phyloP scores from a whole-genome alignment of 2,329 filamentous ascomycete species.

The Orbilia blumenaviensis region DNA sequence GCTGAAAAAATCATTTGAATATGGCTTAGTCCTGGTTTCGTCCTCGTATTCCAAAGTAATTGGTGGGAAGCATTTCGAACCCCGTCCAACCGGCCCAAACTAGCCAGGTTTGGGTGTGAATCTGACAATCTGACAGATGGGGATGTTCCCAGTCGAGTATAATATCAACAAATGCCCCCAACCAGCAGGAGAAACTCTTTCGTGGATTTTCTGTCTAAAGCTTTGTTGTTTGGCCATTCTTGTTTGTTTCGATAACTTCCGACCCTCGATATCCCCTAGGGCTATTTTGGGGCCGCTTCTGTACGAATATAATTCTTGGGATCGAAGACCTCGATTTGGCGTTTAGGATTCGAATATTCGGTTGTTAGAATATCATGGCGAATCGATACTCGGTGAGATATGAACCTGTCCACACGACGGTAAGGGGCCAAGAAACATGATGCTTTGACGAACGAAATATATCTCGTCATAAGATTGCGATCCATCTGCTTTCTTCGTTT shows the following conservation, averaged over 20 bases:
- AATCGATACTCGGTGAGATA: constrained; percentile 53
- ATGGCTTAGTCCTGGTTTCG: not conserved
- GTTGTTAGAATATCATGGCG: not conserved
- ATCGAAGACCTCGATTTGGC: not conserved
- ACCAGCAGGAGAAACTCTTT: not conserved
- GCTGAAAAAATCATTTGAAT: constrained; percentile 18
- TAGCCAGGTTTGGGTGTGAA: constrained; percentile 1
- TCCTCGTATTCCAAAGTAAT: constrained; percentile 29
- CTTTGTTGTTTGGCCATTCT: constrained; percentile 7
- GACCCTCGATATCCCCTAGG: not conserved
- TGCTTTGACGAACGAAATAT: constrained; percentile 18
- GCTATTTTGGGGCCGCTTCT: constrained; percentile 9
- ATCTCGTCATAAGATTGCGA: constrained; percentile 1
- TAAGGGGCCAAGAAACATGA: constrained; percentile 44
- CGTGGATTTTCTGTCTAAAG: constrained; percentile 2
- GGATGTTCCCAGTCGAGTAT: constrained; percentile 2
- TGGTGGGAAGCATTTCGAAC: constrained; percentile 10
- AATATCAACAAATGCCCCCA: constrained; percentile 36
- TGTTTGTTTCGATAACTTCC: not conserved
- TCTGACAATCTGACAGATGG: constrained; percentile 6
- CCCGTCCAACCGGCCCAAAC: constrained; percentile 6
- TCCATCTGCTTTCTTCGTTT: constrained; percentile 20
- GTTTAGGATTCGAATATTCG: not conserved
- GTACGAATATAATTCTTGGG: not conserved
- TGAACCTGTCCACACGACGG: constrained; percentile 52